Evolutionary conservation across 148 eudicot genomes (phyloP), one percentile per base, ranked within the genome.

Genomic region (Rhododendron ferrugineum): DNA sequence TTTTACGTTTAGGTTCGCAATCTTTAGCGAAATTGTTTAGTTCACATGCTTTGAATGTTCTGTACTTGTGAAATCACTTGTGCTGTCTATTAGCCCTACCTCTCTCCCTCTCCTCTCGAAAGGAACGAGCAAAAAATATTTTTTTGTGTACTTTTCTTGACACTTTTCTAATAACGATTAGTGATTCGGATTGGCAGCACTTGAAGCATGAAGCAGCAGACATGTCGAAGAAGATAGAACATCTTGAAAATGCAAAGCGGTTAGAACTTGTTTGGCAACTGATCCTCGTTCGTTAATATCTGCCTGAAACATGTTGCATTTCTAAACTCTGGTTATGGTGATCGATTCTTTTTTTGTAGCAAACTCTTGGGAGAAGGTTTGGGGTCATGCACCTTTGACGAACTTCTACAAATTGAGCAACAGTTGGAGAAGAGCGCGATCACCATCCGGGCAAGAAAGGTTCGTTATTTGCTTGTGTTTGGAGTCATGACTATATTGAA

Each of bases 361-460:
- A 93, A 89, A 88, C 91, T 97, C 72, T 86, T 95, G 84, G 99
- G 99, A 86, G 98, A 95, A 87, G 92, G 94, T 46, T 32, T 97
- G 74, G 92, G 92, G 62, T 66, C 94, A 78, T 95, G 98, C 96
- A 82, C 81, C 83, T 26, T 93, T 54, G 92, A 92, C 79, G 99
- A 97, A 85, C 93, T 97, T 79, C 92, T 92, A 82, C 91, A 92
- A 89, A 85, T 97, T 28, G 99, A 97, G 70, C 89, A 84, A 50
- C 98, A 95, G 88, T 82, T 95, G 87, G 98, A 95, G 86, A 87
- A 85, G 72, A 95, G 98, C 30, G 93, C 94, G 20, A 79, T 14
- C 89, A 92, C 60, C 81, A 88, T 97, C 64, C 93, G 99, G 84
- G 91, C 95, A 34, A 92, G 90, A 90, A 95, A 95, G 98, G 99